phyloP scores from a whole-genome alignment of 2,329 filamentous ascomycete species.

The Exserohilum turcica region DNA sequence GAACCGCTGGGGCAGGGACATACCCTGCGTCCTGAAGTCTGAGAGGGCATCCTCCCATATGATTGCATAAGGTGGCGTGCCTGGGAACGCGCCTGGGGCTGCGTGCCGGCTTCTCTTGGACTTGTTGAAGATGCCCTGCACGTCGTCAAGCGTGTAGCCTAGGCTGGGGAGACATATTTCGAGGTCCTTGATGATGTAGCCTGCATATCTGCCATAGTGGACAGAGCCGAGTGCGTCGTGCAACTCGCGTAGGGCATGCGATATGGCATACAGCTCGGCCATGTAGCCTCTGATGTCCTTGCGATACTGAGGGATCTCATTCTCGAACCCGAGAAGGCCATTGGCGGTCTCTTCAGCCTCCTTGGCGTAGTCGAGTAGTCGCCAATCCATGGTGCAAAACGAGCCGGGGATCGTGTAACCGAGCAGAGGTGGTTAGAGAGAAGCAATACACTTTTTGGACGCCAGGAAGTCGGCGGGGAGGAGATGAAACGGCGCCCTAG shows the following conservation, averaged over 20 bases:
- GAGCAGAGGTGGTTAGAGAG: slow-evolving; percentile 17
- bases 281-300: slow-evolving; percentile 61
- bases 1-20: slow-evolving; percentile 55
- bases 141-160: slow-evolving; percentile 57
- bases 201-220: slow-evolving; percentile 43
- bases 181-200: slow-evolving; percentile 54
- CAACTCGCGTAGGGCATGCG: slow-evolving; percentile 56
- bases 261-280: slow-evolving; percentile 61
- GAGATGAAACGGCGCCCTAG: slow-evolving; percentile 20
- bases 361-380: slow-evolving; percentile 49
- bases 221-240: slow-evolving; percentile 51
- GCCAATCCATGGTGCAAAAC: slow-evolving; percentile 46
- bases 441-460: slow-evolving; percentile 23
- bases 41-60: slow-evolving; percentile 58
- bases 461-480: slow-evolving; percentile 17
- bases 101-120: slow-evolving; percentile 32
- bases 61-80: slow-evolving; percentile 51
- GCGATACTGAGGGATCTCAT: slow-evolving; percentile 56
- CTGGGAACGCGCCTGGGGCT: slow-evolving; percentile 44
- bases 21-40: slow-evolving; percentile 55
- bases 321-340: slow-evolving; percentile 57
- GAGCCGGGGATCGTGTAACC: slow-evolving; percentile 31
- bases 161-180: slow-evolving; percentile 56
- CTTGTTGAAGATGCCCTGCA: slow-evolving; percentile 51
- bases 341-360: slow-evolving; percentile 60